Conservation (phyloP, 495 filamentous ascomycete genomes). For the Hypoxylon fragiforme region DNA sequence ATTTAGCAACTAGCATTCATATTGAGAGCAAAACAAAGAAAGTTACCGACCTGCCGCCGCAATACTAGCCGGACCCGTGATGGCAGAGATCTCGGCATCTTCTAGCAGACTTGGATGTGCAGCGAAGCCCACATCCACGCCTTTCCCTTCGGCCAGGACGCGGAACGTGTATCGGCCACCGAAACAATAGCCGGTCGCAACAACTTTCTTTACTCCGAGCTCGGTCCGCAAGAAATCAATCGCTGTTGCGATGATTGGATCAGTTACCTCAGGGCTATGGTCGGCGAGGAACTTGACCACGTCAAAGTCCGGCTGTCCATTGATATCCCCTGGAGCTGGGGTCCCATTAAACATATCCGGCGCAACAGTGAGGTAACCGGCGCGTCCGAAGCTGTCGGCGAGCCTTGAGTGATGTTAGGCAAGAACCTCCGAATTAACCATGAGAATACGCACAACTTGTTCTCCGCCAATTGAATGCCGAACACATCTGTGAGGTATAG, state of each 20-base stretch:
- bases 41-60: conserved; percentile 62
- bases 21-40: neutral
- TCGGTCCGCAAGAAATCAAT: conserved; percentile 61
- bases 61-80: conserved; percentile 67
- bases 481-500: conserved; percentile 63
- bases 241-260: conserved; percentile 63
- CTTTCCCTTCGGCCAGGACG: conserved; percentile 46
- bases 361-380: conserved; percentile 73
- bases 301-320: conserved; percentile 58
- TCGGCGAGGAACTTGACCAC: conserved; percentile 56
- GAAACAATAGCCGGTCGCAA: conserved; percentile 68
- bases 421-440: neutral
- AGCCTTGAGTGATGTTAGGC: conserved; percentile 44
- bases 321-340: conserved; percentile 49
- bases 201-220: conserved; percentile 64
- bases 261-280: conserved; percentile 58
- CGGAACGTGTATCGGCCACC: conserved; percentile 52
- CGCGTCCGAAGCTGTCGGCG: conserved; percentile 74
- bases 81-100: conserved; percentile 63
- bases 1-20: neutral
- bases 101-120: conserved; percentile 73
- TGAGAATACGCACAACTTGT: conserved; percentile 56
- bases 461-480: conserved; percentile 62
- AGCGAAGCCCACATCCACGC: conserved; percentile 62
- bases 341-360: conserved; percentile 76